Percentiles rank a stretch among this genome's conserved stretches.
Conservation (phyloP, 805 yeast genomes). For the Wickerhamiella galacta region DNA sequence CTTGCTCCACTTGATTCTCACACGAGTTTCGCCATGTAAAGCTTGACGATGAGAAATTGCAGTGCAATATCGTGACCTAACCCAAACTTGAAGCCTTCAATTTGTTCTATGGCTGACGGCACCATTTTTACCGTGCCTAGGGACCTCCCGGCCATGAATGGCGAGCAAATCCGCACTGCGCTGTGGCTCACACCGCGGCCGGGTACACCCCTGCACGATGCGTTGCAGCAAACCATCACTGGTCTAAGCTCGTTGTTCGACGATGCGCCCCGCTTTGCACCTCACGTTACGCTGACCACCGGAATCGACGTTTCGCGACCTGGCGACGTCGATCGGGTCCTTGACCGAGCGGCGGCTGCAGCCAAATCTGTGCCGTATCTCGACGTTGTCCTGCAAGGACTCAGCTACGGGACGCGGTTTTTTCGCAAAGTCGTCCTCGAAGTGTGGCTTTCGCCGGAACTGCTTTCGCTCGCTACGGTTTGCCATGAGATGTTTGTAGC, state of each 20-base stretch:
- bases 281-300: conserved; percentile 65
- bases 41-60: no score
- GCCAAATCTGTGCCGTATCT: conserved; percentile 26
- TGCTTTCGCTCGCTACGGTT: conserved; percentile 32
- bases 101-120: no score
- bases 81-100: no score
- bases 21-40: no score
- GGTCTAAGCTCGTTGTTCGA: conserved; percentile 58
- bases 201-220: conserved; percentile 37
- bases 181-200: conserved; percentile 62
- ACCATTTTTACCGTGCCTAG: no score
- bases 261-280: conserved; percentile 51
- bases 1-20: no score
- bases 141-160: no score
- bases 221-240: conserved; percentile 40
- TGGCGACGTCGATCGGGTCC: conserved; percentile 41
- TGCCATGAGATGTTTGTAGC: conserved; percentile 23
- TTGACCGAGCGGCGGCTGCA: conserved; percentile 45
- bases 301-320: conserved; percentile 33
- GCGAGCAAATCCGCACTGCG: conserved; percentile 22
- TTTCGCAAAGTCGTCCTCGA: conserved; percentile 40
- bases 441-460: conserved; percentile 29
- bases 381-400: conserved; percentile 27
- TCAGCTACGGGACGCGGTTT: conserved; percentile 32
- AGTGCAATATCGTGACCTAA: no score